phyloP scores from a whole-genome alignment of 2,329 filamentous ascomycete genomes.

The Xylariaceae sp. region DNA sequence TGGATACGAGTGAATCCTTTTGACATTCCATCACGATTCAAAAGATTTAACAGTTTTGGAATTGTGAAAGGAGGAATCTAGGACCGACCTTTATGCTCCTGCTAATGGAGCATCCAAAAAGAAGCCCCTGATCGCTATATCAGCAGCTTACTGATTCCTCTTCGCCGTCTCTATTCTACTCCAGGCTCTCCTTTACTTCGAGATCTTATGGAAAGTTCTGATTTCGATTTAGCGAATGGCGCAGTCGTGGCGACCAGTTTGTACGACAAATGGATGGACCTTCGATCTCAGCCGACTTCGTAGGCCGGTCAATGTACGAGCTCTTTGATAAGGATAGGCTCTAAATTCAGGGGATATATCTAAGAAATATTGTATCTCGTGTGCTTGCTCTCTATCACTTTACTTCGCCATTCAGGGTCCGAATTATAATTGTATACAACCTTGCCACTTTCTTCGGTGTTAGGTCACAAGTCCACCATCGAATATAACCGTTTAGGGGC shows the following conservation, averaged over 20 bases:
- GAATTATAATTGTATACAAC: too few species aligned
- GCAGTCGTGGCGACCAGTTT: constrained; percentile 19
- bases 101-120: constrained; percentile 16
- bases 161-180: constrained; percentile 26
- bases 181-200: constrained; percentile 20
- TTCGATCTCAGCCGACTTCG: constrained; percentile 17
- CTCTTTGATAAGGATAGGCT: constrained; percentile 27
- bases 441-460: too few species aligned
- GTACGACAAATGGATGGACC: constrained; percentile 19
- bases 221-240: constrained; percentile 22
- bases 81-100: background rate
- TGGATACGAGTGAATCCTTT: constrained; percentile 13
- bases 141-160: constrained; percentile 29
- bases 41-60: background rate
- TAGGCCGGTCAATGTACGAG: constrained; percentile 27
- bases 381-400: constrained; percentile 19
- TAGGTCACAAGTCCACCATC: too few species aligned
- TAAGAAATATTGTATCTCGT: constrained; percentile 36
- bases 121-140: constrained; percentile 21
- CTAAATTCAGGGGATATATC: too few species aligned
- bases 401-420: too few species aligned
- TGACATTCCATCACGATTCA: background rate
- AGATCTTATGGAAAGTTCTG: constrained; percentile 18
- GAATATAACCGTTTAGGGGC: too few species aligned
- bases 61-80: background rate